Conservation (phyloP, 2,329 filamentous ascomycete genomes). For the Aschersonia sp. region DNA sequence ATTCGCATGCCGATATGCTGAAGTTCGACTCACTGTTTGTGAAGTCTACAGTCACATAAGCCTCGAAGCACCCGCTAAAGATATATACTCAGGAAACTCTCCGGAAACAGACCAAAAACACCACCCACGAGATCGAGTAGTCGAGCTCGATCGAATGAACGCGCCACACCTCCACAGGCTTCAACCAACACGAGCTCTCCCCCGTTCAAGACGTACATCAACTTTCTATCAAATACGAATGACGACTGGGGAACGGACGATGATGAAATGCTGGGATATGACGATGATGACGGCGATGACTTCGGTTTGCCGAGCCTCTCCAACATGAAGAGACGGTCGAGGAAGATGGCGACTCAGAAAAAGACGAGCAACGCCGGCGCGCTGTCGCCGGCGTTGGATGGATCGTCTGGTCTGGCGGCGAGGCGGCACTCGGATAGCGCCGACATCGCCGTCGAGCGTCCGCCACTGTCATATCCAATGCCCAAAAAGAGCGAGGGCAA, state of each 20-base stretch:
- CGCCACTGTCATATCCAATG: constrained; percentile 68
- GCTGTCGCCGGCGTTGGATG: constrained; percentile 20
- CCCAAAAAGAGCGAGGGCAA: constrained; percentile 87
- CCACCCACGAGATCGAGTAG: constrained; percentile 49
- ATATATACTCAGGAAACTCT: constrained; percentile 35
- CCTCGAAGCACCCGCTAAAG: not conserved
- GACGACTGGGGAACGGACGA: constrained; percentile 70
- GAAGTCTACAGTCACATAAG: not conserved
- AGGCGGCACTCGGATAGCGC: constrained; percentile 69
- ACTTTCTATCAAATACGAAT: constrained; percentile 67
- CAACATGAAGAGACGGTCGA: constrained; percentile 68
- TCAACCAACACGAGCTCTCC: constrained; percentile 42
- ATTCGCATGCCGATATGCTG: constrained; percentile 90
- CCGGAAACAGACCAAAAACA: constrained; percentile 54
- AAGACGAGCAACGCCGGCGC: constrained; percentile 12
- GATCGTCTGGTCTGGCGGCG: constrained; percentile 22
- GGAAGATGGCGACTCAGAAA: constrained; percentile 32
- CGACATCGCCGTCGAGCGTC: constrained; percentile 86
- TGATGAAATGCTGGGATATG: constrained; percentile 65
- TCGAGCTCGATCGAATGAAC: constrained; percentile 33
- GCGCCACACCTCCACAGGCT: constrained; percentile 39
- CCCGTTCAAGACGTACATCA: constrained; percentile 61
- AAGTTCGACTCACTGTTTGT: constrained; percentile 70
- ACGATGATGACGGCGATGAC: constrained; percentile 83
- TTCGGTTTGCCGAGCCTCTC: constrained; percentile 89